phyloP scores from a whole-genome alignment of 306 rosid species.

The Acmispon strigosus region DNA sequence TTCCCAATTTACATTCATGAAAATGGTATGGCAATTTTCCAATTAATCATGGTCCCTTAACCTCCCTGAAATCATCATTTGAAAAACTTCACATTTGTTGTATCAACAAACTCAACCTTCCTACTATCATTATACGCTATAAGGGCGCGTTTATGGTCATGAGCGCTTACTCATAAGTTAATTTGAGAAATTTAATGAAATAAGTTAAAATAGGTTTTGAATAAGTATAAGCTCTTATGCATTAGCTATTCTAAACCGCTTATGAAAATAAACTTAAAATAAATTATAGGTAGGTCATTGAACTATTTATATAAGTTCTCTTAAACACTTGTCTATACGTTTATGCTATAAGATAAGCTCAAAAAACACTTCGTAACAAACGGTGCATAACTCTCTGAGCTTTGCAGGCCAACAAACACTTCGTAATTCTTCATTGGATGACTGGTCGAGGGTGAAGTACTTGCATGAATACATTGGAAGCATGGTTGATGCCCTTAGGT shows the following conservation, averaged over 20 bases:
- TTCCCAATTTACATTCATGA: slow-evolving; percentile 46
- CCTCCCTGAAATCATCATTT: not conserved
- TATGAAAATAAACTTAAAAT: no score
- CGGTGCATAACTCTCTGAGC: not conserved
- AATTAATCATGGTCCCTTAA: not conserved
- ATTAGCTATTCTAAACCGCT: no score
- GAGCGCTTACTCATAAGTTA: no score
- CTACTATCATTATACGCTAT: not conserved
- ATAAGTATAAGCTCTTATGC: no score
- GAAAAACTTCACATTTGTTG: not conserved
- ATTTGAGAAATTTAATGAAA: no score
- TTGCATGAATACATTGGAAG: slow-evolving; percentile 36
- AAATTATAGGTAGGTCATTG: no score
- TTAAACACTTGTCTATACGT: no score
- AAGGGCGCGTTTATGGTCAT: no score
- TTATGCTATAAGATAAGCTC: no score
- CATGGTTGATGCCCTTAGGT: slow-evolving; percentile 47
- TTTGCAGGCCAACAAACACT: slow-evolving; percentile 42
- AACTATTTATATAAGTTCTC: no score
- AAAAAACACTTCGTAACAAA: no score
- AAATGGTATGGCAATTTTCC: slow-evolving; percentile 31
- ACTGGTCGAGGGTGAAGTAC: slow-evolving; percentile 44
- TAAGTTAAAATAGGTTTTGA: no score
- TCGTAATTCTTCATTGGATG: slow-evolving; percentile 50
- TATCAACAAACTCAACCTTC: not conserved